Base-by-base conservation (phyloP, 1,139 yeast species). In the Saccharomyces hybrid region DNA sequence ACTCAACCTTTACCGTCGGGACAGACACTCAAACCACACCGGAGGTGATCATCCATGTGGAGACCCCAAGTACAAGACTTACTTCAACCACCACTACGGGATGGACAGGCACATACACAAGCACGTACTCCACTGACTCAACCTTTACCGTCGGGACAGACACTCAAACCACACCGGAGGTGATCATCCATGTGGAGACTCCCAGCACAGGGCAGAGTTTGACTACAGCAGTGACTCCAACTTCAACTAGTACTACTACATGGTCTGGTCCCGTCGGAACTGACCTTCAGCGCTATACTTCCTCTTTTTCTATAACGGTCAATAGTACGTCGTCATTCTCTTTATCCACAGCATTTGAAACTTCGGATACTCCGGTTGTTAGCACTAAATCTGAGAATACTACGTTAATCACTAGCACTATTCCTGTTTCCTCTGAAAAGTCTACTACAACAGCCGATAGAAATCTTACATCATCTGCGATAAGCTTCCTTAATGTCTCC, bases 31-130 rank as follows among this genome's bases (percentile, higher is more conserved):
- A 25, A 25, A 28, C 51, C n/a, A 51, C 53, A 9, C 48, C 56
- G n/a, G 59, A 52, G 30, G 42, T 31, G 23, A 46, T 52, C 49
- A 46, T 27, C 23, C 20, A 20, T 20, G 20, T 20, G 20, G 20
- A 20, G 20, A 20, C 3, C 23, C 23, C 23, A 2, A 20, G 23
- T 20, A 20, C 23, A 20, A 20, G 3, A 20, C 23, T 20, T 20
- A 20, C 23, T 25, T 47, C 63, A 6, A 47, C 60, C 34, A 55
- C 66, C 20, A 68, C 71, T 5, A 61, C 62, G 5, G 56, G 59
- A 5, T 68, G 67, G 67, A 59, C 70, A 27, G 71, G 70, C 14
- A 44, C 65, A 9, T 57, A 51, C 44, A 62, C 65, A 2, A 53
- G 58, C 34, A 57, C 64, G 2, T 57, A 58, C 41, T 56, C 61